These are phyloP conservation scores for Crassisporium funariophilum DNA, from an alignment of 768 basidiomycete species.

Conservation along the genomic window DNA sequence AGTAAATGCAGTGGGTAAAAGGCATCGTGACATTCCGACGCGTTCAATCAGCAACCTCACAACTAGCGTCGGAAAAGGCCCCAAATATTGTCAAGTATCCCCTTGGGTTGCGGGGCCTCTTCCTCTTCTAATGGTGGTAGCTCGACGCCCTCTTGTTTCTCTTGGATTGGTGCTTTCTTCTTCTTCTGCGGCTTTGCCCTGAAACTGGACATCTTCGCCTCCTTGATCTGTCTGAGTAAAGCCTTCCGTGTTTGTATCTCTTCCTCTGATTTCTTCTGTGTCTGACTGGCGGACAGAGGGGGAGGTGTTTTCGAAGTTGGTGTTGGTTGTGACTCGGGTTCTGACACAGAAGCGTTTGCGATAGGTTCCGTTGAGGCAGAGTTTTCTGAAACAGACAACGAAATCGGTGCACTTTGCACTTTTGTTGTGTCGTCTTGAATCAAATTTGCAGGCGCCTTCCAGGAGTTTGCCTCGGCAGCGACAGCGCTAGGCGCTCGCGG, in stretches of 20 bases:
- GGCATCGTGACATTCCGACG: too few species aligned
- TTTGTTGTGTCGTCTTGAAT: too few species aligned
- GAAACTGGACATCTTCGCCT: conserved; percentile 4
- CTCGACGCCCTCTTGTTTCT: neutral
- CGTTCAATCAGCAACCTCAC: neutral
- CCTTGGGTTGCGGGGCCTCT: neutral
- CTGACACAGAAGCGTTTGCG: too few species aligned
- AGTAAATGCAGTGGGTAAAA: too few species aligned
- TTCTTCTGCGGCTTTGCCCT: conserved; percentile 3
- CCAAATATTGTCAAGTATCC: conserved; percentile 9
- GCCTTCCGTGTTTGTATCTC: conserved; percentile 8
- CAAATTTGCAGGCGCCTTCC: too few species aligned
- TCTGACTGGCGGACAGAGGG: too few species aligned
- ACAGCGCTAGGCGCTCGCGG: neutral
- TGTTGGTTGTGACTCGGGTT: too few species aligned
- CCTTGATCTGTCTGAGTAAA: conserved; percentile 6
- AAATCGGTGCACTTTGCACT: too few species aligned
- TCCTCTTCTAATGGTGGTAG: conserved; percentile 1
- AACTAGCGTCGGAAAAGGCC: conserved; percentile 15
- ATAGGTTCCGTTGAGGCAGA: too few species aligned
- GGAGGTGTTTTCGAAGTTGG: too few species aligned
- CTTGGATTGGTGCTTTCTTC: conserved; percentile 10
- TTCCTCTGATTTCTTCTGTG: too few species aligned
- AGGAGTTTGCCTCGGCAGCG: neutral
- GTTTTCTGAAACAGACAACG: too few species aligned